Conservation (phyloP, 1,284 basidiomycete genomes). For the Microstroma glucosiphilum region DNA sequence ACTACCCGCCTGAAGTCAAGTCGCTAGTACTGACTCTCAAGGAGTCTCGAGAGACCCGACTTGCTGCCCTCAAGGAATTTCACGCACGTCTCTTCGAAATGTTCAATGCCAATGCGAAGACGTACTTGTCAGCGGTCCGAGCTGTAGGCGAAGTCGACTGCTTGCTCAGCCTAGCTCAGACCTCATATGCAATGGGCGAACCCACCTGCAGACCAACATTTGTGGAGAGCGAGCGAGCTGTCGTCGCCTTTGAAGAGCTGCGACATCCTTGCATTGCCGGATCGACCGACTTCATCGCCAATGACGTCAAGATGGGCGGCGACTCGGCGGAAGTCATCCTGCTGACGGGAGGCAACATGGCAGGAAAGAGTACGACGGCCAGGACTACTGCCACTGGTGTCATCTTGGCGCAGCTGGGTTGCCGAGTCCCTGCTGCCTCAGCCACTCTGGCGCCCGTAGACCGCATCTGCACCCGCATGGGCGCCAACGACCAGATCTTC, state of each 20-base stretch:
- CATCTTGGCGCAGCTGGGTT: conserved; percentile 96
- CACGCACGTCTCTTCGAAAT: conserved; percentile 58
- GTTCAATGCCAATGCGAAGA: conserved; percentile 69
- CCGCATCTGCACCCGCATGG: conserved; percentile 93
- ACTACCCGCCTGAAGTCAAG: conserved; percentile 43
- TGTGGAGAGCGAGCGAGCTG: conserved; percentile 70
- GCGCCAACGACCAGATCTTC: conserved; percentile 58
- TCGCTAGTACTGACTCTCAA: conserved; percentile 47
- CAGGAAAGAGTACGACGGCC: conserved; percentile 58
- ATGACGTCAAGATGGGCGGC: conserved; percentile 80
- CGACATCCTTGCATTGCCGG: conserved; percentile 66
- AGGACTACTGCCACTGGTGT: conserved; percentile 94
- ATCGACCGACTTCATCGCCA: conserved; percentile 74
- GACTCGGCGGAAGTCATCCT: conserved; percentile 72
- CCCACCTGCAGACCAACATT: conserved; percentile 86
- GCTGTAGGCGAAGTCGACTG: conserved; percentile 85
- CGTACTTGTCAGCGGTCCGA: conserved; percentile 50
- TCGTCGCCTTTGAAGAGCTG: conserved; percentile 70
- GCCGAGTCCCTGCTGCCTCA: conserved; percentile 79
- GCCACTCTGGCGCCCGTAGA: conserved; percentile 85
- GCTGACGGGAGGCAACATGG: conserved; percentile 91
- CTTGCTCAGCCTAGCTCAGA: conserved; percentile 82
- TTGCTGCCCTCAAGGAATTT: conserved; percentile 46
- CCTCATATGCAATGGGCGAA: conserved; percentile 80
- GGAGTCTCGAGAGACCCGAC: conserved; percentile 46